These are phyloP conservation scores for Shiraia bambusicola DNA, from an alignment of 2,329 filamentous ascomycete species.

Conservation along the genomic window DNA sequence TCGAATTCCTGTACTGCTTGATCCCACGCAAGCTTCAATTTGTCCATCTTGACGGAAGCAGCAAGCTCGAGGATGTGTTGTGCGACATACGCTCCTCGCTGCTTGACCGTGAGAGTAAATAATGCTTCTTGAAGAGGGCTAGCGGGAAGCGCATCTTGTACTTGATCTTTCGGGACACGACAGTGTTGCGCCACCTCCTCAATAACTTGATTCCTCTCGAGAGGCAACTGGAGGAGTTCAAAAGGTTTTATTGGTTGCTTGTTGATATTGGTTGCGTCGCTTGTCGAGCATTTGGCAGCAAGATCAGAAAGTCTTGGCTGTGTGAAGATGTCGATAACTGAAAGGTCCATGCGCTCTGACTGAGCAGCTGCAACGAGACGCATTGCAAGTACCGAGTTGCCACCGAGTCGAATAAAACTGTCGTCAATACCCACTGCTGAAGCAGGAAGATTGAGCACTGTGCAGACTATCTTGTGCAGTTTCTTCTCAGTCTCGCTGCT, in stretches of 20 bases:
- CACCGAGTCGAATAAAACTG: constrained; percentile 37
- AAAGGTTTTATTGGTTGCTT: constrained; percentile 26
- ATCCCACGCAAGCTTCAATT: constrained; percentile 52
- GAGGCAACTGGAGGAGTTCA: constrained; percentile 16
- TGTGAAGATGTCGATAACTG: constrained; percentile 37
- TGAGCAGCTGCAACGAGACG: constrained; percentile 32
- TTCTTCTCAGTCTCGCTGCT: constrained; percentile 32
- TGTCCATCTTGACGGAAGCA: constrained; percentile 41
- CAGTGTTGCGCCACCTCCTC: constrained; percentile 29
- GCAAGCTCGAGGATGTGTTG: constrained; percentile 48
- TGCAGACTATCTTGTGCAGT: constrained; percentile 33
- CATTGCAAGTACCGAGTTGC: constrained; percentile 37
- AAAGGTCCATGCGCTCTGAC: constrained; percentile 28
- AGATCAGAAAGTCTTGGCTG: constrained; percentile 35
- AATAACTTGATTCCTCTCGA: constrained; percentile 15
- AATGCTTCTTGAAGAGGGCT: constrained; percentile 50
- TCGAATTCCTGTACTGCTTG: constrained; percentile 47
- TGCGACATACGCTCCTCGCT: constrained; percentile 52
- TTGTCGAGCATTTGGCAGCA: constrained; percentile 23
- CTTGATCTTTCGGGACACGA: constrained; percentile 15
- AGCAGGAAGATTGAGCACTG: constrained; percentile 27
- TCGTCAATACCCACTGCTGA: constrained; percentile 37
- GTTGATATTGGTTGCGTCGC: constrained; percentile 1
- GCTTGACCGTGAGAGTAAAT: constrained; percentile 51
- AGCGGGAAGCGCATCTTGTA: constrained; percentile 46